Evolutionary conservation across 2,329 filamentous ascomycete species (phyloP).

Genomic region (Fusarium decemcellulare): DNA sequence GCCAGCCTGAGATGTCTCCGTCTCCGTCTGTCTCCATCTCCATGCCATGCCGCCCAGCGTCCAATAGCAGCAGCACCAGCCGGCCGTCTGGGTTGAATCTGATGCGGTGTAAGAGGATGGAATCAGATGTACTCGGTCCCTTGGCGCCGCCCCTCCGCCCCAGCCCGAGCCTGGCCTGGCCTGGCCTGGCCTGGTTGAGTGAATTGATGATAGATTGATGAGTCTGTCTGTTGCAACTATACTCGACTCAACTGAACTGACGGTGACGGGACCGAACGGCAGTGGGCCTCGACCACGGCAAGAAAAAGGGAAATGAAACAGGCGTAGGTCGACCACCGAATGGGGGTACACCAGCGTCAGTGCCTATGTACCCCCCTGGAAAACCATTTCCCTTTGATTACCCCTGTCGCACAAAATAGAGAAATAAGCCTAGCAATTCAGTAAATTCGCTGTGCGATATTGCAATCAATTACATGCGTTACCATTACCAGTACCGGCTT

Average conservation of each 20-base stretch:
- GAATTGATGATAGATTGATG: too few relatives aligned
- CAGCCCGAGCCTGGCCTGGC: background rate
- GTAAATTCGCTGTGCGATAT: conserved; percentile 37
- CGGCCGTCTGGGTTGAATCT: conserved; percentile 19
- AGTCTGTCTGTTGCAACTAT: too few relatives aligned
- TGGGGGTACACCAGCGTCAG: conserved; percentile 1
- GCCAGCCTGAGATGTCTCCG: conserved; percentile 10
- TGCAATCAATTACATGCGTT: conserved; percentile 27
- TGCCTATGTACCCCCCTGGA: conserved; percentile 17
- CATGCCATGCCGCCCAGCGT: conserved; percentile 5
- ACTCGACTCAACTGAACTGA: conserved; percentile 16
- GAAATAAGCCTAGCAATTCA: conserved; percentile 31
- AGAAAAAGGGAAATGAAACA: conserved; percentile 47
- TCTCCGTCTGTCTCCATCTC: background rate
- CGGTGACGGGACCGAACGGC: conserved; percentile 24
- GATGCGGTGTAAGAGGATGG: conserved; percentile 36
- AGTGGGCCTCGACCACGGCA: conserved; percentile 35
- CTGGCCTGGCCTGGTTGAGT: too few relatives aligned
- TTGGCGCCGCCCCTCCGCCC: background rate
- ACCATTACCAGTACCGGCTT: conserved; percentile 19
- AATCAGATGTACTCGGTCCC: conserved; percentile 16
- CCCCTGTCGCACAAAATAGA: conserved; percentile 37
- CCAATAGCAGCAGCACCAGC: conserved; percentile 13
- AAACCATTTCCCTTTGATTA: conserved; percentile 17
- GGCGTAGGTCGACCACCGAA: conserved; percentile 25